Evolutionary conservation across 2,329 filamentous ascomycete genomes (phyloP), one percentile per base, ranked within the genome.

Genomic region (Dothiorella sarmentorum): DNA sequence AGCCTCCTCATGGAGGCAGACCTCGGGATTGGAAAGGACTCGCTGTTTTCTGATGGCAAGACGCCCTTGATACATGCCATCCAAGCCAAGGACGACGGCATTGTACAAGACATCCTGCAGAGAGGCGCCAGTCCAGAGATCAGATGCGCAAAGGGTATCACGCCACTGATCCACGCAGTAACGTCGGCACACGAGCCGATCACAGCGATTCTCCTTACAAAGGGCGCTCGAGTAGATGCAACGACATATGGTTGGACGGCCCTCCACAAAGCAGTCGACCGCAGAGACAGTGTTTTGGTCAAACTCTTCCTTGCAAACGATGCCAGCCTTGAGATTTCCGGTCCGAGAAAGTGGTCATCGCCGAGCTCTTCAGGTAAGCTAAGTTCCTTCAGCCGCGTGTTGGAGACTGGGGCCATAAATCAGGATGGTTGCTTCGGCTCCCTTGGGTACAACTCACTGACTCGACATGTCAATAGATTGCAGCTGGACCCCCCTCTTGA

Each of bases 311-410:
- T 58, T 2, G 44, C n/a, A n/a, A 43, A 58, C 17, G 56, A 58
- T 26, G 56, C 56, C 13, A 15, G 37, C 15, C 44, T 51, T 26
- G 56, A 58, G 27, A 10, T 31, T 7, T 13, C 17, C 7, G 56
- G 56, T 5, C 56, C 56, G 37, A 42, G 56, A 15, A 52, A 47
- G 5, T 58, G 56, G 56, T 43, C 42, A 4, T 53, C 49, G 22
- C 24, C 38, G 37, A 20, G 22, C 17, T 56, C 52, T 9, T 33
- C 24, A 15, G 52, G 52, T 56, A 56, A 13, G 38, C 3, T 24
- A 13, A 9, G 3, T 29, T 17, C 5, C 7, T 27, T 13, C 10
- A 22, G 3, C 9, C 35, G 7, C 10, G 13, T 4, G 15, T 15
- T 15, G 3, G 3, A 20, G 9, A 24, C n/a, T n/a, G n/a, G n/a